Percentiles rank a stretch among this genome's conserved stretches.
These are phyloP conservation scores for Boletus reticulatus DNA, from an alignment of 768 basidiomycete genomes.

Conservation along the genomic window DNA sequence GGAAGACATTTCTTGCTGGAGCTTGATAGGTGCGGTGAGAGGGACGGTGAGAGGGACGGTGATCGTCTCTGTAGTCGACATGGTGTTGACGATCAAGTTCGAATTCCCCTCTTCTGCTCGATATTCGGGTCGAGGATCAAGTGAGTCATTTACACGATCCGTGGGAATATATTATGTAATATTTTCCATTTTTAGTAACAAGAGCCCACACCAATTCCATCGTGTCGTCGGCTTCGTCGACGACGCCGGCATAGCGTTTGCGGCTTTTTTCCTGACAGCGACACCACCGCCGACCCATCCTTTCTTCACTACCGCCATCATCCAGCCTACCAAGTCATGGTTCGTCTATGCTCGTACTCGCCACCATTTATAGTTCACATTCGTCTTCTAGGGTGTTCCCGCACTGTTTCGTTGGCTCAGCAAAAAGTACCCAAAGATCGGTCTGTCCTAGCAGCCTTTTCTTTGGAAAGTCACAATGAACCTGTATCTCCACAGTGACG, in stretches of 20 bases:
- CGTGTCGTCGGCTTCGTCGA: not conserved
- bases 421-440: constrained; percentile 98
- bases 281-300: not conserved
- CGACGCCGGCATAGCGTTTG: not conserved
- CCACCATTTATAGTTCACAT: not conserved
- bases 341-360: not conserved
- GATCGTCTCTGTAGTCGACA: constrained; percentile 28
- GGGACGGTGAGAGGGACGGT: not conserved
- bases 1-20: constrained; percentile 6
- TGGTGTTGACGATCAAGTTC: not conserved
- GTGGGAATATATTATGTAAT: constrained; percentile 24
- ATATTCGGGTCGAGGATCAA: not conserved
- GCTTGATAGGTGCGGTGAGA: constrained; percentile 15
- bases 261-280: not conserved
- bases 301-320: not conserved
- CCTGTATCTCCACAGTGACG: constrained; percentile 43
- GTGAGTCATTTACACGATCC: constrained; percentile 16
- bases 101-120: not conserved
- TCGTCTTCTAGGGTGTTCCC: constrained; percentile 79
- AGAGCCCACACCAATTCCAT: not conserved
- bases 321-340: constrained; percentile 16
- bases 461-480: not conserved
- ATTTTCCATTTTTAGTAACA: constrained; percentile 8
- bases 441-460: constrained; percentile 40
- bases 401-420: constrained; percentile 98